Base-by-base conservation (phyloP, 1,284 basidiomycete species). In the Fistulinella staudtii region DNA sequence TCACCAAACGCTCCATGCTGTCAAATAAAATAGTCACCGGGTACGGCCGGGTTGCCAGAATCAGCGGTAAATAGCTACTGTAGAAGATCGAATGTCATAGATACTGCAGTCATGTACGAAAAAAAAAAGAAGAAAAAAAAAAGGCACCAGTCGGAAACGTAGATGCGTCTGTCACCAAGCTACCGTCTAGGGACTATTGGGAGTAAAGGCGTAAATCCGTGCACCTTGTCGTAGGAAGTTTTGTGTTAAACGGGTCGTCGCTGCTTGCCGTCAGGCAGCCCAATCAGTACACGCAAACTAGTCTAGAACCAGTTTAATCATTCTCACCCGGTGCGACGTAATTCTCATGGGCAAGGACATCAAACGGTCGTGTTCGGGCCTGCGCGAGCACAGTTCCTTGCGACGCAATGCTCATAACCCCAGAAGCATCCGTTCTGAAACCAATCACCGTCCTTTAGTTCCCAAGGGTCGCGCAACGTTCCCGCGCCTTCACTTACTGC, bases 261-360 rank as follows among this genome's bases (percentile, higher is more conserved):
- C 68, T 64, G 54, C 50, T 45, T 45, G 40, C 46, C 53, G 51
- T 61, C 48, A 45, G 47, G 41, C 49, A 24, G 33, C 38, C 42
- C 33, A 36, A 36, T 63, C 59, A 66, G 59, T 36, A 48, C 34
- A 38, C 23, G 20, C 30, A 6, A 35, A 13, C 45, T 41, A 53
- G 51, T 42, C 50, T 54, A 39, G 42, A 54, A 55, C 39, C 49
- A 39, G 46, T 25, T 41, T 43, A 57, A 47, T 47, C 45, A 43
- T 36, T 71, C 87, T 68, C 66, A 93, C 89, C 75, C 53, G 84
- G 85, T 43, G 89, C 89, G 41, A 80, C 73, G 65, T 93, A 95
- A 56, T 82, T 75, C 46, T 73, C 67, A 52, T 81, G 76, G 10
- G 82, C 71, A 23, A 87, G 72, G 43, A 93, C 86, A 38, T 89